These are phyloP conservation scores for Eimeria sp. DNA, from an alignment of 169 alveolate species.

Conservation along the genomic window DNA sequence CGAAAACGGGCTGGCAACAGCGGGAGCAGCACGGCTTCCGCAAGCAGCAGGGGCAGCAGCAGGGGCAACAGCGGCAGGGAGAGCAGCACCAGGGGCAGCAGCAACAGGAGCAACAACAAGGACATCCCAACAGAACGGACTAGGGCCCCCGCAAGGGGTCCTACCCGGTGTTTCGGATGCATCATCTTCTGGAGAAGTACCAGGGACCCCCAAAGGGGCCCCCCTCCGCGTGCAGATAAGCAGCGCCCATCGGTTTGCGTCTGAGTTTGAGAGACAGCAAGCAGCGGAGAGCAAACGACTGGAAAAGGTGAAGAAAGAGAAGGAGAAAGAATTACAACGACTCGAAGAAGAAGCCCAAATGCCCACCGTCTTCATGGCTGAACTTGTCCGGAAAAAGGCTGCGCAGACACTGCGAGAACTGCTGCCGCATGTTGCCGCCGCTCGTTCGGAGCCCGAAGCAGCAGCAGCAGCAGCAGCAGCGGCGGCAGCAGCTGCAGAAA, in stretches of 20 bases:
- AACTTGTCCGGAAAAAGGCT: conserved; percentile 20
- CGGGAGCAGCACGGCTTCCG: conserved; percentile 22
- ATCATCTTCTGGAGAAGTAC: not conserved
- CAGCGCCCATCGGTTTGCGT: conserved; percentile 62
- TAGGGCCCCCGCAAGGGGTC: not conserved
- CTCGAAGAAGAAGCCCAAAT: conserved; percentile 31
- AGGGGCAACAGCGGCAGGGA: not conserved
- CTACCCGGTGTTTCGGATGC: not conserved
- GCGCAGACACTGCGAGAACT: not conserved
- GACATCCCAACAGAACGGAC: not conserved
- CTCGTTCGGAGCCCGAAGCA: not conserved
- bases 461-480: not conserved
- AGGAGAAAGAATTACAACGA: conserved; percentile 16
- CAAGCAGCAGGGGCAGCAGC: not conserved
- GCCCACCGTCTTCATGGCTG: conserved; percentile 76
- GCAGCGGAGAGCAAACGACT: conserved; percentile 30
- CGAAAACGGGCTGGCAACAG: not conserved
- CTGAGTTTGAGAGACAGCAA: conserved; percentile 73
- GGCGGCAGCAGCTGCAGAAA: not conserved
- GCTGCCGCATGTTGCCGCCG: conserved; percentile 47
- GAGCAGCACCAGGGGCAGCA: conserved; percentile 29
- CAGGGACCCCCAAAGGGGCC: conserved; percentile 20
- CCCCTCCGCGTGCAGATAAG: conserved; percentile 12
- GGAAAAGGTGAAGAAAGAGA: conserved; percentile 24
- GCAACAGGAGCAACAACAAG: not conserved